Evolutionary conservation across 2,329 filamentous ascomycete species (phyloP).

Genomic region (Orbilia blumenaviensis): DNA sequence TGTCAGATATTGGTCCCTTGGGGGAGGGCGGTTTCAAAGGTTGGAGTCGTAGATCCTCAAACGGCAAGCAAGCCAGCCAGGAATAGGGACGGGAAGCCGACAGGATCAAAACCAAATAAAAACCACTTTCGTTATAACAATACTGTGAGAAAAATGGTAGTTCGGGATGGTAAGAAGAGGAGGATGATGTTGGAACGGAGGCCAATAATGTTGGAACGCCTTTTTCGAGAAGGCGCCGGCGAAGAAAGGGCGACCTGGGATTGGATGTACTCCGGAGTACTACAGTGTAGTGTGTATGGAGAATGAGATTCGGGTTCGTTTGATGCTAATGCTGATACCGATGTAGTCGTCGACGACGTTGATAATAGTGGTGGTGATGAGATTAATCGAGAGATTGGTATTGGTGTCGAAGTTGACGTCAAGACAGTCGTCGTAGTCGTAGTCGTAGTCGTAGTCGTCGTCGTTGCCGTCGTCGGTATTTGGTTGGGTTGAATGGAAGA

Average conservation of each 20-base stretch:
- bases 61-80: background rate
- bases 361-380: too few relatives aligned
- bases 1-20: slow-evolving; percentile 37
- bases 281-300: too few relatives aligned
- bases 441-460: slow-evolving; percentile 21
- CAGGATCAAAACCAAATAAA: slow-evolving; percentile 1
- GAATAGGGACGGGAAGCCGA: slow-evolving; percentile 26
- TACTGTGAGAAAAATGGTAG: slow-evolving; percentile 7
- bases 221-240: too few relatives aligned
- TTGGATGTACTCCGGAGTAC: too few relatives aligned
- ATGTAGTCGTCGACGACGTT: too few relatives aligned
- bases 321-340: too few relatives aligned
- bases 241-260: too few relatives aligned
- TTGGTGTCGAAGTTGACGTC: too few relatives aligned
- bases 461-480: background rate
- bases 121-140: background rate
- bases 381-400: too few relatives aligned
- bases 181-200: slow-evolving; percentile 6
- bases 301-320: too few relatives aligned
- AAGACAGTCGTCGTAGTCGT: too few relatives aligned
- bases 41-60: slow-evolving; percentile 28
- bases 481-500: slow-evolving; percentile 36
- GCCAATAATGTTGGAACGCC: slow-evolving; percentile 8
- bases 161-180: slow-evolving; percentile 10
- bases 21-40: slow-evolving; percentile 42